These are phyloP conservation scores for Cystobasidium sp. DNA, from an alignment of 1,284 basidiomycete genomes.

Conservation along the genomic window DNA sequence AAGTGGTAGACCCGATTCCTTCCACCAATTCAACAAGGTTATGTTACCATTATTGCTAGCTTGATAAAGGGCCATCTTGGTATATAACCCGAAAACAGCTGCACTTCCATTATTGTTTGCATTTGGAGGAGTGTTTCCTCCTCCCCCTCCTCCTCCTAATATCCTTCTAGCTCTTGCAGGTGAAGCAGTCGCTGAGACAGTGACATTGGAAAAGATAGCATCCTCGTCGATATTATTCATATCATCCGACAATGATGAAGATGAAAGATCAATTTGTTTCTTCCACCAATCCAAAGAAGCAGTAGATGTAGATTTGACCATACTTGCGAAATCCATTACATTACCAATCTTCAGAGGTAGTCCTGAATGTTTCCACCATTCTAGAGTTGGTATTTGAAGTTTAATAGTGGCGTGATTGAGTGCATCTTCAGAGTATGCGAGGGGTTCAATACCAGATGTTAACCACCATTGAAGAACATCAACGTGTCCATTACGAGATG, in stretches of 20 bases:
- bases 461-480: slow-evolving; percentile 80
- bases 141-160: neutral
- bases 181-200: neutral
- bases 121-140: neutral
- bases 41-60: slow-evolving; percentile 78
- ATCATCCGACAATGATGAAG: too few relatives aligned
- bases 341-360: slow-evolving; percentile 75
- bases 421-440: slow-evolving; percentile 74
- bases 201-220: slow-evolving; percentile 16
- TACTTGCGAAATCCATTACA: slow-evolving; percentile 77
- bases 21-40: slow-evolving; percentile 78
- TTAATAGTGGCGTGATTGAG: slow-evolving; percentile 75
- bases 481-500: slow-evolving; percentile 71
- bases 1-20: slow-evolving; percentile 71
- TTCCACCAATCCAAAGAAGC: slow-evolving; percentile 74
- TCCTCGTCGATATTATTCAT: neutral
- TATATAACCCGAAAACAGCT: slow-evolving; percentile 68
- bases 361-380: slow-evolving; percentile 72
- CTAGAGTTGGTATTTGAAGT: slow-evolving; percentile 70
- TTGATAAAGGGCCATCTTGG: slow-evolving; percentile 71
- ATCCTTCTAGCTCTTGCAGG: neutral
- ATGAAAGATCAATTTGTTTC: slow-evolving; percentile 7
- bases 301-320: slow-evolving; percentile 60
- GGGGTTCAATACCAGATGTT: slow-evolving; percentile 60
- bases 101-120: neutral